Evolutionary conservation across 768 basidiomycete genomes (phyloP).

Genomic region (Calocybe cyanea): DNA sequence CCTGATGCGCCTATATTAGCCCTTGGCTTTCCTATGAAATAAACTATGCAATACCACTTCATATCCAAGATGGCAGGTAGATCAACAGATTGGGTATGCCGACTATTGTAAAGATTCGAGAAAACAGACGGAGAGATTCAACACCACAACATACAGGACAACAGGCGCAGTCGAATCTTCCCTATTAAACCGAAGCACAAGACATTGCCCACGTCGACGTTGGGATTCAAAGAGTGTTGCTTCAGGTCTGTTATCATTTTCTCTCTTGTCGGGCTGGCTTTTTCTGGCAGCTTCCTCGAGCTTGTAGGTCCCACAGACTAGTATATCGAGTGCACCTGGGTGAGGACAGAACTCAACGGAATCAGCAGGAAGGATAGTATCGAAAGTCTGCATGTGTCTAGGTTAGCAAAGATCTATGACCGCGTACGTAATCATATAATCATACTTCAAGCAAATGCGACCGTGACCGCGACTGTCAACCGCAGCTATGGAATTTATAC

Average conservation of each 20-base stretch:
- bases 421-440: neutral
- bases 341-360: constrained; percentile 89
- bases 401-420: neutral
- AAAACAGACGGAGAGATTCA: neutral
- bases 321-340: constrained; percentile 49
- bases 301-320: constrained; percentile 92
- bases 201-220: constrained; percentile 65
- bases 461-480: too few relatives aligned
- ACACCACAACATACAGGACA: constrained; percentile 28
- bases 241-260: neutral
- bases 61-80: constrained; percentile 86
- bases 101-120: constrained; percentile 28
- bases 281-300: constrained; percentile 41
- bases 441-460: neutral
- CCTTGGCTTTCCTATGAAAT: neutral
- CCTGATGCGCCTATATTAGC: constrained; percentile 32
- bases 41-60: constrained; percentile 71
- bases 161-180: constrained; percentile 21
- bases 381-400: too few relatives aligned
- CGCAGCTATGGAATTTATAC: constrained; percentile 56
- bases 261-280: constrained; percentile 6
- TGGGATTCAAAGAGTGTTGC: constrained; percentile 24
- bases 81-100: constrained; percentile 62
- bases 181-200: constrained; percentile 51
- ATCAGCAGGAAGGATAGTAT: constrained; percentile 86